Evolutionary conservation across 257 asterid genomes (phyloP).

Genomic region (Plectranthus barbatus): DNA sequence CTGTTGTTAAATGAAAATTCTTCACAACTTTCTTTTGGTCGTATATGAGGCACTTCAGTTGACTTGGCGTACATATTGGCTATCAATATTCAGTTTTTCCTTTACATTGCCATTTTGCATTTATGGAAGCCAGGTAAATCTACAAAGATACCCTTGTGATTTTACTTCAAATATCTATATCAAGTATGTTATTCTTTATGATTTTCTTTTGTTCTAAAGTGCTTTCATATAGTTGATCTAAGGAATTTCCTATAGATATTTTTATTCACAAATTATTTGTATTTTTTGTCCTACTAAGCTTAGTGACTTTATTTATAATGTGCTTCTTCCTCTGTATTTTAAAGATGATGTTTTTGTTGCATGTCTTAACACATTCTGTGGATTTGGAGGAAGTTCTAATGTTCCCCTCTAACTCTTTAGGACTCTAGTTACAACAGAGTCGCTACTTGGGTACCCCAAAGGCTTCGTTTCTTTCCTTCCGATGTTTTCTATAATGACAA

Average conservation of each 20-base stretch:
- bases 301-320: background rate
- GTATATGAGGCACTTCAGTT: background rate
- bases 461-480: slow-evolving; percentile 29
- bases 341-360: slow-evolving; percentile 3
- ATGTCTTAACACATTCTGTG: slow-evolving; percentile 17
- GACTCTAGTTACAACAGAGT: too few species aligned
- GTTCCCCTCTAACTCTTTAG: slow-evolving; percentile 30
- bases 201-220: background rate
- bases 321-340: slow-evolving; percentile 8
- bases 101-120: background rate
- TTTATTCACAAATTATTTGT: background rate
- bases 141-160: too few species aligned
- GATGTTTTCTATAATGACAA: slow-evolving; percentile 33
- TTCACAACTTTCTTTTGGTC: background rate
- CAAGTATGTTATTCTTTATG: too few species aligned
- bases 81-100: background rate
- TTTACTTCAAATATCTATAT: too few species aligned
- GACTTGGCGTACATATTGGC: background rate
- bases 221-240: background rate
- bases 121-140: too few species aligned
- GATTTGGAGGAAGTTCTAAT: slow-evolving; percentile 30
- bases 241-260: background rate
- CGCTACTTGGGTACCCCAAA: slow-evolving; percentile 26
- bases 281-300: background rate
- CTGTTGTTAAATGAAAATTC: background rate